These are phyloP conservation scores for Phytophthora megakarya DNA, from an alignment of 352 stramenopile species.

Conservation along the genomic window DNA sequence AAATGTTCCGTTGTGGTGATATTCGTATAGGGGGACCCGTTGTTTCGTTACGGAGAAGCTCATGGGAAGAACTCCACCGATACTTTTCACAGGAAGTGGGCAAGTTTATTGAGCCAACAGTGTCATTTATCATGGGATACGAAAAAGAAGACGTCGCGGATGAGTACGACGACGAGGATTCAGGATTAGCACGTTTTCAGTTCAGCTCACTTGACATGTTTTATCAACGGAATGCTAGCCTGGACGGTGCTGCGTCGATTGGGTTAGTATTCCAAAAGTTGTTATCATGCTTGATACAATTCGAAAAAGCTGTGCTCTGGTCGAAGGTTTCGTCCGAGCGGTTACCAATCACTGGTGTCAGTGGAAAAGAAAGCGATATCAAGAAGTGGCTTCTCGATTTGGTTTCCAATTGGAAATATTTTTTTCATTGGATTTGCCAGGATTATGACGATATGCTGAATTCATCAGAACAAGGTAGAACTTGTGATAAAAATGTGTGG, in stretches of 20 bases:
- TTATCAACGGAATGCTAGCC: slow-evolving; percentile 56
- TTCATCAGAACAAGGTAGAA: slow-evolving; percentile 8
- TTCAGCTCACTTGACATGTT: slow-evolving; percentile 48
- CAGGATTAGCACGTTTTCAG: slow-evolving; percentile 33
- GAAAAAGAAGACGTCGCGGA: slow-evolving; percentile 22
- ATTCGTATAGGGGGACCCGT: not conserved
- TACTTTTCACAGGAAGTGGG: slow-evolving; percentile 46
- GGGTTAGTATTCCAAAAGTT: slow-evolving; percentile 54
- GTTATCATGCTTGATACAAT: slow-evolving; percentile 51
- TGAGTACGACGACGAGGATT: slow-evolving; percentile 35
- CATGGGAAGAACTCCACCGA: slow-evolving; percentile 50
- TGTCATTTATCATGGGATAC: slow-evolving; percentile 12
- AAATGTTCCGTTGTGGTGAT: slow-evolving; percentile 32
- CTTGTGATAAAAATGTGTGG: slow-evolving; percentile 30
- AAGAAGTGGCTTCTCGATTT: slow-evolving; percentile 49
- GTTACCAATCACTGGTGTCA: slow-evolving; percentile 22
- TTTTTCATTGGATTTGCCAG: slow-evolving; percentile 64
- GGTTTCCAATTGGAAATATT: slow-evolving; percentile 57
- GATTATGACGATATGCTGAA: slow-evolving; percentile 30
- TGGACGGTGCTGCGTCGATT: slow-evolving; percentile 46
- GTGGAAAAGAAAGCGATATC: slow-evolving; percentile 31
- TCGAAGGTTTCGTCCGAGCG: slow-evolving; percentile 34
- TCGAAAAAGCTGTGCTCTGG: slow-evolving; percentile 34
- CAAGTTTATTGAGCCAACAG: slow-evolving; percentile 45
- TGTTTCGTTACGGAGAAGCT: slow-evolving; percentile 36